Conservation (phyloP, 306 rosid species). For the Castanea crenata region DNA sequence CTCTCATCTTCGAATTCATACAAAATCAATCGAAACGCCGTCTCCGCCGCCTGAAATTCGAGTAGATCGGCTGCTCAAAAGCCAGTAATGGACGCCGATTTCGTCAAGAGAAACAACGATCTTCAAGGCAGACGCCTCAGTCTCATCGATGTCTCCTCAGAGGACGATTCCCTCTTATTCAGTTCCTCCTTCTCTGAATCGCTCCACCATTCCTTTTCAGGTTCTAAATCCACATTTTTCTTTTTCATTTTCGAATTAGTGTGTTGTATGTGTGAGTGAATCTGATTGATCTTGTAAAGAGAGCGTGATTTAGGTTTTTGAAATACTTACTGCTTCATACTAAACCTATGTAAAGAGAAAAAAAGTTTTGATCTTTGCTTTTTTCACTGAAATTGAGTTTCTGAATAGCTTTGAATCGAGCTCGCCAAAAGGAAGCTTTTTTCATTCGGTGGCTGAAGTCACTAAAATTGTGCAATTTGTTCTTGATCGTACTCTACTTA, state of each 20-base stretch:
- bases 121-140: constrained; percentile 67
- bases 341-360: no score
- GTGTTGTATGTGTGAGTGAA: no score
- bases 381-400: no score
- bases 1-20: neutral
- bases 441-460: no score
- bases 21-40: neutral
- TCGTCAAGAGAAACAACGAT: constrained; percentile 11
- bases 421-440: no score
- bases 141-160: constrained; percentile 79
- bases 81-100: constrained; percentile 29
- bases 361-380: no score
- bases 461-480: no score
- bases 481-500: no score
- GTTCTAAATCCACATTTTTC: neutral
- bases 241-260: neutral
- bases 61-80: constrained; percentile 1
- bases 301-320: no score
- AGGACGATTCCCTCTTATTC: constrained; percentile 85
- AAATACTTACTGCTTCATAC: no score
- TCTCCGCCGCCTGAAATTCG: constrained; percentile 5
- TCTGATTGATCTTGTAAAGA: no score
- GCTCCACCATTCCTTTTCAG: constrained; percentile 31
- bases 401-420: no score
- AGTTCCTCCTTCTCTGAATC: constrained; percentile 30